A percentile compares a stretch with the other conserved stretches of the same genome.
phyloP scores from a whole-genome alignment of 23 red algal species.

The Gracilariopsis chorda region DNA sequence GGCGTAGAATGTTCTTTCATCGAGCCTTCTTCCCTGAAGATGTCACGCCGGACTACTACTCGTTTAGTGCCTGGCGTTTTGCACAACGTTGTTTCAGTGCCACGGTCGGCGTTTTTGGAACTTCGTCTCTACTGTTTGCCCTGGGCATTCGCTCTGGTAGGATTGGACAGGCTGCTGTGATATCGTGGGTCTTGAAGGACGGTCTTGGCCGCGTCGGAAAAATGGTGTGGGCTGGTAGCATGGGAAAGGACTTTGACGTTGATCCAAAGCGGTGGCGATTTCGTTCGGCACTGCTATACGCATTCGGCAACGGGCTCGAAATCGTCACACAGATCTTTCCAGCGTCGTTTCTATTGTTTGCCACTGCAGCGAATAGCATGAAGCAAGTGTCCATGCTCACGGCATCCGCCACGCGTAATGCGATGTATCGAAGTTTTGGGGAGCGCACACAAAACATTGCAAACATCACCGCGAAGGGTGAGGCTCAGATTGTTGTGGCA shows the following conservation, averaged over 20 bases:
- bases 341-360: slow-evolving; percentile 87
- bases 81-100: slow-evolving; percentile 87
- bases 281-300: slow-evolving; percentile 84
- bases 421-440: slow-evolving; percentile 97
- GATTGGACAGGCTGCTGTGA: slow-evolving; percentile 90
- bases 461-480: slow-evolving; percentile 98
- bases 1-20: slow-evolving; percentile 41
- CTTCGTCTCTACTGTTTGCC: slow-evolving; percentile 90
- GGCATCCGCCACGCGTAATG: slow-evolving; percentile 93
- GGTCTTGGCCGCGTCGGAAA: slow-evolving; percentile 95
- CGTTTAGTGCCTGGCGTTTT: slow-evolving; percentile 86
- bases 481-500: slow-evolving; percentile 97
- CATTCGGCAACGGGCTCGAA: slow-evolving; percentile 90
- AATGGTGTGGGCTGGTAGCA: slow-evolving; percentile 95
- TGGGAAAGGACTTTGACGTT: slow-evolving; percentile 95
- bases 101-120: slow-evolving; percentile 96
- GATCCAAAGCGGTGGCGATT: slow-evolving; percentile 98
- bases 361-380: slow-evolving; percentile 87
- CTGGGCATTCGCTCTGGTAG: slow-evolving; percentile 92
- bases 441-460: slow-evolving; percentile 92
- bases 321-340: slow-evolving; percentile 97
- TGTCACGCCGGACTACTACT: slow-evolving; percentile 94
- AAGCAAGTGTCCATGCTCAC: slow-evolving; percentile 98
- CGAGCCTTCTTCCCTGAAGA: slow-evolving; percentile 89
- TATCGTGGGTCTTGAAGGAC: slow-evolving; percentile 97